Conservation (phyloP, 2,329 filamentous ascomycete species). For the Aureobasidium namibiae region DNA sequence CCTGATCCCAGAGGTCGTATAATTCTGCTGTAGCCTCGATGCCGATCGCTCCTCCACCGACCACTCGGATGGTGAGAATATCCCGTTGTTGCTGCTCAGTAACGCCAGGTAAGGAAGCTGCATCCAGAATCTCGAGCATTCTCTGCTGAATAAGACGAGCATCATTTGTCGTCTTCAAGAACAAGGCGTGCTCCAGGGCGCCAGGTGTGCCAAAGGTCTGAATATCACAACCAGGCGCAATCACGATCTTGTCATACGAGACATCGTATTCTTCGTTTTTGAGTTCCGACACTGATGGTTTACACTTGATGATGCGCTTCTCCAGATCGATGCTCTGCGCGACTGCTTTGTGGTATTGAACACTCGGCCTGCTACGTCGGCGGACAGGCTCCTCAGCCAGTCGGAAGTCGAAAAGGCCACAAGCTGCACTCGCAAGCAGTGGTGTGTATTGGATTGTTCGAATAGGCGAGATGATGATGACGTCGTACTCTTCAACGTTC, state of each 20-base stretch:
- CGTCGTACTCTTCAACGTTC: slow-evolving; percentile 29
- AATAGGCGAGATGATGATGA: slow-evolving; percentile 35
- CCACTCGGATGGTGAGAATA: slow-evolving; percentile 31
- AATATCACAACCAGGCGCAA: slow-evolving; percentile 35
- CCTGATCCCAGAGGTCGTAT: slow-evolving; percentile 33
- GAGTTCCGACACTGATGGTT: slow-evolving; percentile 25
- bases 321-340: slow-evolving; percentile 33
- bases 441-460: slow-evolving; percentile 39
- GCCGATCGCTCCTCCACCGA: slow-evolving; percentile 36
- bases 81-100: slow-evolving; percentile 24
- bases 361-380: slow-evolving; percentile 22
- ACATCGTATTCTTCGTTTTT: slow-evolving; percentile 28
- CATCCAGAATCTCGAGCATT: slow-evolving; percentile 30
- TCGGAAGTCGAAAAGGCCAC: slow-evolving; percentile 37
- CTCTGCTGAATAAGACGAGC: slow-evolving; percentile 28
- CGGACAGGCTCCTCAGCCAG: slow-evolving; percentile 39
- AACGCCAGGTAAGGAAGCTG: slow-evolving; percentile 27
- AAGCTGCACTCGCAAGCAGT: slow-evolving; percentile 36
- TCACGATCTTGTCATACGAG: slow-evolving; percentile 34
- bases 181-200: slow-evolving; percentile 31
- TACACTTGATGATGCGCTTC: slow-evolving; percentile 27
- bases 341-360: slow-evolving; percentile 34
- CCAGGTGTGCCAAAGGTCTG: slow-evolving; percentile 35
- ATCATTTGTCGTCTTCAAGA: slow-evolving; percentile 30
- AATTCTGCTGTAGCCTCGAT: slow-evolving; percentile 38